Percentiles rank a stretch among this genome's conserved stretches.
Conservation (phyloP, 352 stramenopile genomes). For the Sclerospora graminicola region DNA sequence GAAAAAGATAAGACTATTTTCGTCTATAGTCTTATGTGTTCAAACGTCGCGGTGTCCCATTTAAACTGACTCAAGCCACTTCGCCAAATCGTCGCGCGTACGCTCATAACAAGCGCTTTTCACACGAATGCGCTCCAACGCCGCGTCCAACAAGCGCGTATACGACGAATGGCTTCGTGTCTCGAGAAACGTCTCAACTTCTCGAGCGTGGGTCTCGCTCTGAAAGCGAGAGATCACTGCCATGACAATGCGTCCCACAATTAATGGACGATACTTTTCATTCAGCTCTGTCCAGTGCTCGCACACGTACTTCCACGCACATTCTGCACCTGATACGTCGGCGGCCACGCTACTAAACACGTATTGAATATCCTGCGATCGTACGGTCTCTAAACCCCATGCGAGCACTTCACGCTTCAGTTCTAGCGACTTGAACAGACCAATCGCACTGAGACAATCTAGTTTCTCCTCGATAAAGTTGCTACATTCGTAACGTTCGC, state of each 20-base stretch:
- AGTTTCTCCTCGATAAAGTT: constrained; percentile 79
- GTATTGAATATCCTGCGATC: constrained; percentile 77
- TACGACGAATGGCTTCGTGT: constrained; percentile 63
- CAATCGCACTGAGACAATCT: constrained; percentile 65
- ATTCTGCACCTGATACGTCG: constrained; percentile 35
- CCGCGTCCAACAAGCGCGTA: constrained; percentile 47
- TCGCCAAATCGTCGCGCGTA: constrained; percentile 37
- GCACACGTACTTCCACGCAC: constrained; percentile 69
- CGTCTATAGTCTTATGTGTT: no score
- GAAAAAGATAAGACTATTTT: no score
- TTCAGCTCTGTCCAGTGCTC: constrained; percentile 57
- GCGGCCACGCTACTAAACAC: constrained; percentile 62
- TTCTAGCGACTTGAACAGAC: constrained; percentile 42
- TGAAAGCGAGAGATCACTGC: constrained; percentile 53
- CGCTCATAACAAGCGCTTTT: constrained; percentile 52
- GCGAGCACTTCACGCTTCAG: constrained; percentile 58
- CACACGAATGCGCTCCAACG: constrained; percentile 66
- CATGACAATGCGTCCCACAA: constrained; percentile 64
- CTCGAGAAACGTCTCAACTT: constrained; percentile 54
- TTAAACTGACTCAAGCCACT: constrained; percentile 41
- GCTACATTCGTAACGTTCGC: constrained; percentile 53
- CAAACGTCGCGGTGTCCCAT: no score
- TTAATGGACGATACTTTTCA: constrained; percentile 44
- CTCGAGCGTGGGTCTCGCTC: constrained; percentile 33
- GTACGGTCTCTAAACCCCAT: constrained; percentile 59